These are phyloP conservation scores for Adansonia digitata DNA, from an alignment of 345 rosid species.

Conservation along the genomic window DNA sequence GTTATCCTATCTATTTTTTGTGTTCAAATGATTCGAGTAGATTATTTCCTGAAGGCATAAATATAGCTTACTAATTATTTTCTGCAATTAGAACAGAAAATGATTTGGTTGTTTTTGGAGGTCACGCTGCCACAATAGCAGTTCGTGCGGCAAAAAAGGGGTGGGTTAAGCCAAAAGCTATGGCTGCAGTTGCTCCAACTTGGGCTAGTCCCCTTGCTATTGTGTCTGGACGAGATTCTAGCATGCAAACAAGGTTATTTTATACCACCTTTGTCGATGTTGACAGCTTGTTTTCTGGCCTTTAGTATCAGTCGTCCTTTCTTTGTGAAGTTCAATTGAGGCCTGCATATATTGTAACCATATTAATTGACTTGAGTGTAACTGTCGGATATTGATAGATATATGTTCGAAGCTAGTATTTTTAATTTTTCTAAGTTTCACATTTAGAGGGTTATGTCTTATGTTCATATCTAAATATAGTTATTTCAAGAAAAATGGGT, in stretches of 20 bases:
- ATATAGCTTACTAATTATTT: conserved; percentile 15
- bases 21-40: too few relatives aligned
- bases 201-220: conserved; percentile 95
- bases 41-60: too few relatives aligned
- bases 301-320: neutral
- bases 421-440: too few relatives aligned
- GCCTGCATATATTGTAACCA: too few relatives aligned
- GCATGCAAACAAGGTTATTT: conserved; percentile 71
- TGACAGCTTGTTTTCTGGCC: neutral
- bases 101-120: conserved; percentile 67
- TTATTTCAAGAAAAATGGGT: too few relatives aligned
- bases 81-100: conserved; percentile 33
- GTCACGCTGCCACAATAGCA: conserved; percentile 74
- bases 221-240: conserved; percentile 84
- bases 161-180: conserved; percentile 72
- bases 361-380: too few relatives aligned
- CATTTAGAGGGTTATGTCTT: too few relatives aligned
- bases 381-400: too few relatives aligned
- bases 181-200: conserved; percentile 88
- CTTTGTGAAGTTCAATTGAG: neutral
- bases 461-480: too few relatives aligned
- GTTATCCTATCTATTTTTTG: neutral
- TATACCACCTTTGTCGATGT: neutral
- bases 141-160: conserved; percentile 69
- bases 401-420: too few relatives aligned